Base-by-base conservation (phyloP, 2,329 filamentous ascomycete genomes). In the Sarocladium strictum region DNA sequence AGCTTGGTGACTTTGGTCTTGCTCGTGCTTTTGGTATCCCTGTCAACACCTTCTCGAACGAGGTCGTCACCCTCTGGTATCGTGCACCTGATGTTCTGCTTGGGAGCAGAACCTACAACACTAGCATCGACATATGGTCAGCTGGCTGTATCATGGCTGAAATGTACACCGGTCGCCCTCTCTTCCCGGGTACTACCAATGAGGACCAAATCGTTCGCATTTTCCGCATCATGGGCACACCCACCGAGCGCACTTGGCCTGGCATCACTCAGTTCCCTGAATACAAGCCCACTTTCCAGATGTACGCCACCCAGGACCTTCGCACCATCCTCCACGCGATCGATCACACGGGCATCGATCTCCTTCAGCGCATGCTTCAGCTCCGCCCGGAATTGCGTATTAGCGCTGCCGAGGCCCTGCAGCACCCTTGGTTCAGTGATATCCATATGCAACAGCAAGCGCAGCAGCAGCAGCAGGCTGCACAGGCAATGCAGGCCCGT, bases 111-210 rank as follows among this genome's bases (percentile, higher is more conserved):
- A 97, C 94, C 21, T 99, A 99, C 76, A 99, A 96, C 73, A 99
- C 94, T n/a, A 96, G 90, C 73, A 97, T 99, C 69, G 94, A 99
- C 66, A 97, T 99, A 68, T 99, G 94, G 94, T 96, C 90, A 6
- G 94, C 94, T 6, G 94, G 94, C 55, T 99, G 94, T 71, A 99
- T 99, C 77, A 97, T 99, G 94, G 94, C 94, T 10, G 94, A 99
- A 73, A 97, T 99, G 91, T 97, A 95, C 71, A 97, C 93, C 0
- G 94, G 94, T 3, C 83, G 94, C 17, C 94, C 94, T 0, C 80
- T 99, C 6, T 99, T 99, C 75, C 94, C 94, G 0, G 94, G 94
- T 56, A 99, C 94, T 1, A 97, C 94, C 35, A 99, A 99, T 69
- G 94, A 99, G 71, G 94, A 99, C 67, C 94, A 99, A 70, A 85